Evolutionary conservation across 2,329 filamentous ascomycete genomes (phyloP).

Genomic region (Apiospora kogelbergensis): DNA sequence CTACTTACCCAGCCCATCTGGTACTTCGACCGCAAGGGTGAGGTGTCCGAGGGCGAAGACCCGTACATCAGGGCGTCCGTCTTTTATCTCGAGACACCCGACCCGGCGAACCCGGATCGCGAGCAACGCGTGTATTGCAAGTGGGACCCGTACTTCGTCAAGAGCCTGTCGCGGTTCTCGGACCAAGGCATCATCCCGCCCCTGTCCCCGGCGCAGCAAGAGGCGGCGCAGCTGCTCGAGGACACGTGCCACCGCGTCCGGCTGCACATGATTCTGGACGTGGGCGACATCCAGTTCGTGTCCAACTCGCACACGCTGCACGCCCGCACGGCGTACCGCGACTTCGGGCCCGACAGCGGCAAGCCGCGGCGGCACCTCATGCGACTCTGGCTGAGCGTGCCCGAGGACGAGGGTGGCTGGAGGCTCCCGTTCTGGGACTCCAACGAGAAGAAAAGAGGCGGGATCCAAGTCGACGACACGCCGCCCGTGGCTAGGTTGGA

Average conservation of each 20-base stretch:
- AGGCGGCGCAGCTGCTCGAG: conserved; percentile 70
- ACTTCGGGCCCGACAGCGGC: conserved; percentile 61
- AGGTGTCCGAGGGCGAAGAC: conserved; percentile 72
- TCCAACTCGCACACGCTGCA: conserved; percentile 80
- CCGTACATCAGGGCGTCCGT: conserved; percentile 72
- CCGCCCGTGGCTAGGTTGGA: conserved; percentile 73
- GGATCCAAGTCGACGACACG: conserved; percentile 83
- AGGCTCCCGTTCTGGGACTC: conserved; percentile 79
- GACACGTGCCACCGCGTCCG: conserved; percentile 71
- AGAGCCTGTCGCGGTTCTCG: conserved; percentile 72
- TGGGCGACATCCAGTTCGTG: conserved; percentile 87
- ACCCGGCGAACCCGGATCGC: conserved; percentile 41
- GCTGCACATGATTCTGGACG: conserved; percentile 82
- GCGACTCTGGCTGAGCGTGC: conserved; percentile 81
- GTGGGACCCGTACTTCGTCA: conserved; percentile 89
- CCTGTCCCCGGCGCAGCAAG: conserved; percentile 66
- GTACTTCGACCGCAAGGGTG: conserved; percentile 92
- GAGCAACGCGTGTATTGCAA: conserved; percentile 74
- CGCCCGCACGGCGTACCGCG: conserved; percentile 77
- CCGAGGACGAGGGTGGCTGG: conserved; percentile 83
- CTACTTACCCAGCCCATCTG: conserved; percentile 75
- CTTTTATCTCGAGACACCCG: conserved; percentile 69
- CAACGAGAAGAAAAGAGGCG: conserved; percentile 81
- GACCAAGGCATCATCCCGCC: conserved; percentile 69
- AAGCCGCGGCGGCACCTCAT: conserved; percentile 73